phyloP scores from a whole-genome alignment of 106 monocot species.

The Acanthochlamys bracteata region DNA sequence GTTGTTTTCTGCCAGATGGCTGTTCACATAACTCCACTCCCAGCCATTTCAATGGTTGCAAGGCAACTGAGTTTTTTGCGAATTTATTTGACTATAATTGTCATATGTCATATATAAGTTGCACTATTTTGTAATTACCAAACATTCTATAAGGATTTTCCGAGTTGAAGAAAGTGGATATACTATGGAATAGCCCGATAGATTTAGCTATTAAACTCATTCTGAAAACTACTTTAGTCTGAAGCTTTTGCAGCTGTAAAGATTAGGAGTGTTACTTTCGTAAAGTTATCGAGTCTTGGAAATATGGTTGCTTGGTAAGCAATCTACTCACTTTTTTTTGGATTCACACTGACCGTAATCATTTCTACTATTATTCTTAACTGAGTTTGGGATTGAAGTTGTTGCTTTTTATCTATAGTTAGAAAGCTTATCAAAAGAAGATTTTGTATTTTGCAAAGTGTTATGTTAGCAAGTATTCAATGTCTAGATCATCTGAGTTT shows the following conservation, averaged over 20 bases:
- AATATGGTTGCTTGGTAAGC: not conserved
- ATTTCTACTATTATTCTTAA: too few species aligned
- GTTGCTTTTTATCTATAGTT: too few species aligned
- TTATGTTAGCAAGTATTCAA: too few species aligned
- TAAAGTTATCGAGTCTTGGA: not conserved
- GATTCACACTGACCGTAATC: too few species aligned
- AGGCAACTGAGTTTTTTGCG: not conserved
- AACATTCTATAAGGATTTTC: not conserved
- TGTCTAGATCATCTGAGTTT: too few species aligned
- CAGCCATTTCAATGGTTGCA: too few species aligned
- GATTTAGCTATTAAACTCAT: not conserved
- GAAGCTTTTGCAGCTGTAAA: not conserved
- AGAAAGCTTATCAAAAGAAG: too few species aligned
- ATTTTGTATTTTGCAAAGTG: too few species aligned
- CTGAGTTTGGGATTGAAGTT: too few species aligned
- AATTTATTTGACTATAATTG: not conserved
- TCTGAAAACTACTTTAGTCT: not conserved
- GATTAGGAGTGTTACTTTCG: not conserved
- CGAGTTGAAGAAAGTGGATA: constrained; percentile 1
- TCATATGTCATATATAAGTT: not conserved
- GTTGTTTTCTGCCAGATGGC: constrained; percentile 20
- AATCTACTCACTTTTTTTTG: too few species aligned
- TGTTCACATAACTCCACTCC: constrained; percentile 21
- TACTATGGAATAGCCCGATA: not conserved
- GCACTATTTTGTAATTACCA: not conserved